Evolutionary conservation across 1,284 basidiomycete species (phyloP), one percentile per base, ranked within the genome.

Genomic region (Gymnopus androsaceus): DNA sequence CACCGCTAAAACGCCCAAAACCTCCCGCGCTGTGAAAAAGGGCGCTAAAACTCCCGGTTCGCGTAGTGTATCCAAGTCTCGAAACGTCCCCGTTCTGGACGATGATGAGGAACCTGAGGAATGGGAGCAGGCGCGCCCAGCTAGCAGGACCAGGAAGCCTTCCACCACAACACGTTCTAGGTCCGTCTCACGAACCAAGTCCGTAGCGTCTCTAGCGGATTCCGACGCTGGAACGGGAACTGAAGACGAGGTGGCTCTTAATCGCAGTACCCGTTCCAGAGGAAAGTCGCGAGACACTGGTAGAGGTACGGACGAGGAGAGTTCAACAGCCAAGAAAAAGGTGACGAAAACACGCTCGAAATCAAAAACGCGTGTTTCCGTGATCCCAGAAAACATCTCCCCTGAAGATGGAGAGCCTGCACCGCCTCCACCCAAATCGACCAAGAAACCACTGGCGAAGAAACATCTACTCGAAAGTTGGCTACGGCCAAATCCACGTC

Each of bases 41-140:
- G 57, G 57, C 31, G 56, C 60, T 23, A 59, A 59, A 36, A 59
- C 59, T 19, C 49, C 59, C 14, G 33, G 63, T 33, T 60, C 67
- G 4, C 61, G 70, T 21, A 72, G 71, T 53, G 64, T 67, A 11
- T 72, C 69, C 38, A 64, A 67, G 28, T 58, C 66, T 21, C 63
- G 60, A 5, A 57, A 69, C 44, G 65, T 65, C 17, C 60, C 69
- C 36, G 66, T 70, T 6, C 68, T 71, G 53, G 58, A 59, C 6
- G 51, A 56, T 12, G 63, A 55, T 12, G 64, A 61, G 14, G 59
- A 59, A 7, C 54, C 51, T 7, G 58, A 51, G 2, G 54, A 56
- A 31, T 54, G 55, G 19, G 48, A 51, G 40, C 53, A 37, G 14
- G 54, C 37, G 8, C 51, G 36, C 15, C 17, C 36, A 25, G 54